phyloP scores from a whole-genome alignment of 1,139 yeast genomes.

The Yamadazyma buinensis region DNA sequence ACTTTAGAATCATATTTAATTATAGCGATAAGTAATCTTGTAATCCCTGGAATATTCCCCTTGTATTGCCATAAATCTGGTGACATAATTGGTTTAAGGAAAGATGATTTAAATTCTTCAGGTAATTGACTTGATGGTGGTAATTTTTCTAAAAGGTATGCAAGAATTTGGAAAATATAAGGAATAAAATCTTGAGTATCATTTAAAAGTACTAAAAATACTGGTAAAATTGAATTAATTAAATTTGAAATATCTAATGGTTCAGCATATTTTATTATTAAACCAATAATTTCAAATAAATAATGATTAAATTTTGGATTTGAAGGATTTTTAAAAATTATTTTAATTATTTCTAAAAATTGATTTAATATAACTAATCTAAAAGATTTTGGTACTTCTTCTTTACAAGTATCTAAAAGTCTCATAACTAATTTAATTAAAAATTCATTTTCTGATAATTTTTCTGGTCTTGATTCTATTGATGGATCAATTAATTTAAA shows the following conservation, averaged over 20 bases:
- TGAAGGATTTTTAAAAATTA: constrained; percentile 85
- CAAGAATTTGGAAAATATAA: constrained; percentile 82
- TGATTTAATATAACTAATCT: constrained; percentile 55
- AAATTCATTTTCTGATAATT: constrained; percentile 92
- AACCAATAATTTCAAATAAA: constrained; percentile 83
- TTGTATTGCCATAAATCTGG: constrained; percentile 90
- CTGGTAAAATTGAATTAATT: constrained; percentile 61
- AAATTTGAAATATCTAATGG: constrained; percentile 34
- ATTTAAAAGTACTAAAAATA: constrained; percentile 61
- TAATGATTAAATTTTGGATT: constrained; percentile 93
- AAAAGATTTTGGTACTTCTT: constrained; percentile 40
- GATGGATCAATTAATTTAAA: constrained; percentile 56
- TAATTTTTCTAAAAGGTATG: constrained; percentile 67
- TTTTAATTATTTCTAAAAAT: constrained; percentile 61
- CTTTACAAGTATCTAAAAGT: constrained; percentile 72
- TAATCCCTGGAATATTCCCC: constrained; percentile 92
- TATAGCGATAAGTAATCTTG: constrained; percentile 72
- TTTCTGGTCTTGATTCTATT: constrained; percentile 55
- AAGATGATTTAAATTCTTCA: constrained; percentile 54
- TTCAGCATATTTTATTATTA: constrained; percentile 52
- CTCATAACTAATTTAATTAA: constrained; percentile 87
- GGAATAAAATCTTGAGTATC: constrained; percentile 96
- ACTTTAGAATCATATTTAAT: constrained; percentile 56
- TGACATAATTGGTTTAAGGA: constrained; percentile 78
- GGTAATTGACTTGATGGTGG: constrained; percentile 55